Percentiles rank a stretch among this genome's conserved stretches.
Evolutionary conservation across 2,329 filamentous ascomycete species (phyloP).

Genomic region (Pestalotiopsis sp.): DNA sequence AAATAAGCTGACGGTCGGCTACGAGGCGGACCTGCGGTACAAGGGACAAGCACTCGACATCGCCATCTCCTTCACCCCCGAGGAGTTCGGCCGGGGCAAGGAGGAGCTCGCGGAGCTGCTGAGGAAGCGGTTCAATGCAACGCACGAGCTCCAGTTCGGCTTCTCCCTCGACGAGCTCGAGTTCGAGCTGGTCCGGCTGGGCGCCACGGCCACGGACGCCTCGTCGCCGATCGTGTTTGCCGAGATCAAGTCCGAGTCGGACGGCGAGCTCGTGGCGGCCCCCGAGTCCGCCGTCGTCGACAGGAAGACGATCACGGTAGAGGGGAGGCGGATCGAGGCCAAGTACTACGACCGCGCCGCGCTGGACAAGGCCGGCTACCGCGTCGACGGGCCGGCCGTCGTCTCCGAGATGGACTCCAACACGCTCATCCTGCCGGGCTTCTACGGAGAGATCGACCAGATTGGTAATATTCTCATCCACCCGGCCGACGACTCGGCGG

Average conservation of each 20-base stretch:
- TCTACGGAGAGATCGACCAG: slow-evolving; percentile 44
- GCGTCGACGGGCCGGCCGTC: slow-evolving; percentile 45
- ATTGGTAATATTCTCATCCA: slow-evolving; percentile 52
- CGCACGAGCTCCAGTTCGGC: slow-evolving; percentile 46
- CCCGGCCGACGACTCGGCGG: slow-evolving; percentile 32
- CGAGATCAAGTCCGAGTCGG: slow-evolving; percentile 22
- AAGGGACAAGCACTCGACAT: slow-evolving; percentile 45
- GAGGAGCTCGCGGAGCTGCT: slow-evolving; percentile 30
- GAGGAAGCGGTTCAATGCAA: slow-evolving; percentile 39
- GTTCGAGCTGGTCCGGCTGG: slow-evolving; percentile 49
- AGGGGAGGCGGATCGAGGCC: slow-evolving; percentile 41
- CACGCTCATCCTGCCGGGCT: slow-evolving; percentile 49
- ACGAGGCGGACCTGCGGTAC: slow-evolving; percentile 48
- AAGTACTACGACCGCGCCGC: slow-evolving; percentile 45
- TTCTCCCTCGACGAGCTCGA: slow-evolving; percentile 44
- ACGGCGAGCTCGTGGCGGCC: slow-evolving; percentile 21
- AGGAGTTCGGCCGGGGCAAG: slow-evolving; percentile 33
- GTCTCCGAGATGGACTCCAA: slow-evolving; percentile 54
- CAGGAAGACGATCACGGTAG: slow-evolving; percentile 39
- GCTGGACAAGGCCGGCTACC: slow-evolving; percentile 40
- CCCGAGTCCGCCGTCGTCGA: slow-evolving; percentile 36
- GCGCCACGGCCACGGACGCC: slow-evolving; percentile 42
- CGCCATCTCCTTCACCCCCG: slow-evolving; percentile 33
- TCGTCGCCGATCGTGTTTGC: slow-evolving; percentile 41
- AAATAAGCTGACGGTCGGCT: slow-evolving; percentile 32